A percentile compares a stretch with the other conserved stretches of the same genome.
phyloP scores from a whole-genome alignment of 257 asterid genomes.

The Eustoma russellianum region DNA sequence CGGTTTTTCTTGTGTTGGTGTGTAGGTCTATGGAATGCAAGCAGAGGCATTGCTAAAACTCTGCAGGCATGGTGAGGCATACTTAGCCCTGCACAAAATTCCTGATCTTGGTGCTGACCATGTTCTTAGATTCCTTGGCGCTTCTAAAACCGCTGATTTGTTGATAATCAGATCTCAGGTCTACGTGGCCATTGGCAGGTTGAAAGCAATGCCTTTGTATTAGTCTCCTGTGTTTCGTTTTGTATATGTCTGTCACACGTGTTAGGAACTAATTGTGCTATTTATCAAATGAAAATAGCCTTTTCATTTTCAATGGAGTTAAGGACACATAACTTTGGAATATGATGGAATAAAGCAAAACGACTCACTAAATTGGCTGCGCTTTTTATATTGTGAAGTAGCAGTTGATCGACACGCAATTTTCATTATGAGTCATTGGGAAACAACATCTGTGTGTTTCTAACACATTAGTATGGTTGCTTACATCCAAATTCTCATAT shows the following conservation, averaged over 20 bases:
- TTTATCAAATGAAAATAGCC: background rate
- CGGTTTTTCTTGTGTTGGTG: background rate
- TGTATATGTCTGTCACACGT: no score
- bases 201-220: background rate
- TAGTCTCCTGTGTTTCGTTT: no score
- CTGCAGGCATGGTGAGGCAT: slow-evolving; percentile 46
- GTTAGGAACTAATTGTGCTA: background rate
- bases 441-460: no score
- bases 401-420: no score
- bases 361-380: no score
- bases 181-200: slow-evolving; percentile 48
- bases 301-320: no score
- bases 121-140: slow-evolving; percentile 27
- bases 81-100: slow-evolving; percentile 16
- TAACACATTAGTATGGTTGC: no score
- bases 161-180: slow-evolving; percentile 34
- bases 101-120: slow-evolving; percentile 22
- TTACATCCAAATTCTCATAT: no score
- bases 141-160: slow-evolving; percentile 24
- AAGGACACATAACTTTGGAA: no score
- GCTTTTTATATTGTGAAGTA: no score
- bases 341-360: no score
- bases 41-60: slow-evolving; percentile 52
- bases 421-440: no score
- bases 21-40: slow-evolving; percentile 46